Percentiles rank a stretch among this genome's conserved stretches.
These are phyloP conservation scores for Pseudodiploospora longispora DNA, from an alignment of 2,329 filamentous ascomycete genomes.

Conservation along the genomic window DNA sequence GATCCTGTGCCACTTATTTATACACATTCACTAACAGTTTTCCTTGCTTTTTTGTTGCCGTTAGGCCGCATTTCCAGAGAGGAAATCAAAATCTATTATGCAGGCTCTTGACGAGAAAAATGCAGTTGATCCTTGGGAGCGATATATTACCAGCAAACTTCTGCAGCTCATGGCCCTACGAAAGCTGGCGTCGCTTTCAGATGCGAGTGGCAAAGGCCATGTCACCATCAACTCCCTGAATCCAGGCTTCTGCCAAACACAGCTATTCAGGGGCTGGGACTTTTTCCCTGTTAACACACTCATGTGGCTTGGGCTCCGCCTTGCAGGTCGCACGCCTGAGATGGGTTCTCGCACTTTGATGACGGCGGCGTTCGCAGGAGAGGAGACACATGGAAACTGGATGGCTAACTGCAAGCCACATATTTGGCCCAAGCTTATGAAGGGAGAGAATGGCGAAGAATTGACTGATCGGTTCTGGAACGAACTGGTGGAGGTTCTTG, in stretches of 20 bases:
- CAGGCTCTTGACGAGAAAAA: constrained; percentile 21
- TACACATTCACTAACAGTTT: too few relatives aligned
- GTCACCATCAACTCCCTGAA: constrained; percentile 31
- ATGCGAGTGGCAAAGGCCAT: constrained; percentile 21
- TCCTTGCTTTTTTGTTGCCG: not conserved
- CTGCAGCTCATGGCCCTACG: constrained; percentile 16
- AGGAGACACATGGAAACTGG: constrained; percentile 33
- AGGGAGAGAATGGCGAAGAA: constrained; percentile 27
- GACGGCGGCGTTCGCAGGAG: constrained; percentile 26
- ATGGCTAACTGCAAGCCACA: constrained; percentile 26
- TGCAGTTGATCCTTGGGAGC: constrained; percentile 6
- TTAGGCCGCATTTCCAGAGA: constrained; percentile 26
- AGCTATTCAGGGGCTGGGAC: constrained; percentile 27
- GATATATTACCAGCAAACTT: constrained; percentile 24
- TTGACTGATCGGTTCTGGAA: constrained; percentile 30
- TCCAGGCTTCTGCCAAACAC: constrained; percentile 33
- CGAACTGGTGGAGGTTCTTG: constrained; percentile 34
- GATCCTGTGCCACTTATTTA: not conserved
- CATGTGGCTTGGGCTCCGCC: constrained; percentile 6
- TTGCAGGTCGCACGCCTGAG: constrained; percentile 29
- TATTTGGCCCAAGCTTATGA: constrained; percentile 15
- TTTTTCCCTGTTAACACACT: constrained; percentile 19
- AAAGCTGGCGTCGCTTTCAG: constrained; percentile 16
- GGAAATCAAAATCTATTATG: constrained; percentile 23
- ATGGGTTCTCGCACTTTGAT: constrained; percentile 32